phyloP scores from a whole-genome alignment of 352 stramenopile genomes.

The Phytophthora europaea region DNA sequence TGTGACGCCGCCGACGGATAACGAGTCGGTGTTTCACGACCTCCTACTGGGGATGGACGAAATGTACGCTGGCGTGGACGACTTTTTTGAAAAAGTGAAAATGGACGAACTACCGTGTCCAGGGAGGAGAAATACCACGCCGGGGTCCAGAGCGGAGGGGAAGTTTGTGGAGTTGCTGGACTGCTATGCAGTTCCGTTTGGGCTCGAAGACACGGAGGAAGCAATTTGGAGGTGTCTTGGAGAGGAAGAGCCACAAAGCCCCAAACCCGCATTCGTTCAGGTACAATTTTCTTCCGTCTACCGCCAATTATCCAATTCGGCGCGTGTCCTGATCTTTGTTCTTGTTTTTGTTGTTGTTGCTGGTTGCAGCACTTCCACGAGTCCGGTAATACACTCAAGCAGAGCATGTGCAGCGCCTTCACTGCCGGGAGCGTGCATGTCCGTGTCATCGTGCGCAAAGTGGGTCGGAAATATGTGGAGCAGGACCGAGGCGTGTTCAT shows the following conservation, averaged over 20 bases:
- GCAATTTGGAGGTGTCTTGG: conserved; percentile 29
- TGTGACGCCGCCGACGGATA: conserved; percentile 25
- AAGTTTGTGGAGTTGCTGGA: conserved; percentile 37
- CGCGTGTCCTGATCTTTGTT: background rate
- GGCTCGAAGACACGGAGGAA: conserved; percentile 21
- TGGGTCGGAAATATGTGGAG: conserved; percentile 31
- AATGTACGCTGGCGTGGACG: conserved; percentile 22
- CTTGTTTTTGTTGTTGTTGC: background rate
- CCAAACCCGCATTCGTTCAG: conserved; percentile 32
- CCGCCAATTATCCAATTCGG: background rate
- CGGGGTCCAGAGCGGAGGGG: conserved; percentile 19
- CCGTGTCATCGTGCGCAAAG: conserved; percentile 31
- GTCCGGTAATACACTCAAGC: conserved; percentile 20
- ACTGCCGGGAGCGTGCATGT: conserved; percentile 26
- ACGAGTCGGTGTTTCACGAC: conserved; percentile 27
- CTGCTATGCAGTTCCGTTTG: conserved; percentile 31
- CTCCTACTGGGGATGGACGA: conserved; percentile 29
- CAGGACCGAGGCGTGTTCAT: conserved; percentile 31
- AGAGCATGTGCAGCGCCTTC: conserved; percentile 34
- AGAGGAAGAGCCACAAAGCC: conserved; percentile 26
- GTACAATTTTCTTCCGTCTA: background rate
- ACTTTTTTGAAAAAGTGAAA: conserved; percentile 27
- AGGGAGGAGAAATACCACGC: conserved; percentile 26
- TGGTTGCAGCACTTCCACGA: conserved; percentile 17
- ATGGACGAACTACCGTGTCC: conserved; percentile 30